Conservation (phyloP, 73 alveolate genomes). For the Symbiodinium natans region DNA sequence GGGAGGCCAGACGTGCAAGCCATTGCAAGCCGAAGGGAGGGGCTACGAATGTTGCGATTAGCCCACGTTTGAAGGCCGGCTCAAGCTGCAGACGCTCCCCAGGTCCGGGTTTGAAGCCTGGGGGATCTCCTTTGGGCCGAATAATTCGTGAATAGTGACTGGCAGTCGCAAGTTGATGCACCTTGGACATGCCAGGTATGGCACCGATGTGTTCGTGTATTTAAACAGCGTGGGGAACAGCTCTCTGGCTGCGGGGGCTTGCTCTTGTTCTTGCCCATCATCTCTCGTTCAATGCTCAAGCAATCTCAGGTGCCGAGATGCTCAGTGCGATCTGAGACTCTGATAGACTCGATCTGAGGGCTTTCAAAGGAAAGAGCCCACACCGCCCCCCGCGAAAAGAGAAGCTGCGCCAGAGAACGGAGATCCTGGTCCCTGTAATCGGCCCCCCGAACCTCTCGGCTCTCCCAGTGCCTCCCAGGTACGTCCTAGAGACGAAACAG, state of each 20-base stretch:
- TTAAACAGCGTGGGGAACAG: conserved; percentile 81
- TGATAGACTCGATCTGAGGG: conserved; percentile 48
- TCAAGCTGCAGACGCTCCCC: conserved; percentile 83
- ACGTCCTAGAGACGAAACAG: conserved; percentile 35
- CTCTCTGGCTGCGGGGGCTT: conserved; percentile 5
- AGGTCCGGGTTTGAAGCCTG: neutral
- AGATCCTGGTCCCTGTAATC: no score
- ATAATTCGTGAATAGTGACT: neutral
- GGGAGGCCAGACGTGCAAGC: conserved; percentile 38
- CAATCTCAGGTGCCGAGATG: conserved; percentile 42
- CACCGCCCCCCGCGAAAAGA: no score
- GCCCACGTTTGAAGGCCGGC: neutral
- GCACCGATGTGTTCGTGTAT: conserved; percentile 80
- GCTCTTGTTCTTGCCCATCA: no score
- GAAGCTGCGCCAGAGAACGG: no score
- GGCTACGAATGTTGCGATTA: no score
- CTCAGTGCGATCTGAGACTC: conserved; percentile 64
- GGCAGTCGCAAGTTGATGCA: neutral
- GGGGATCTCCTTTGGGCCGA: neutral
- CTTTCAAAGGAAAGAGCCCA: neutral
- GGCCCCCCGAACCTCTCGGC: no score
- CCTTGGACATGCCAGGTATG: conserved; percentile 20
- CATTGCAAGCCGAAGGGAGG: no score
- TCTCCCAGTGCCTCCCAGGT: no score
- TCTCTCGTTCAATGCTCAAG: no score